Evolutionary conservation across 2,329 filamentous ascomycete species (phyloP), one percentile per base, ranked within the genome.

Genomic region (Aspergillus versicolor): DNA sequence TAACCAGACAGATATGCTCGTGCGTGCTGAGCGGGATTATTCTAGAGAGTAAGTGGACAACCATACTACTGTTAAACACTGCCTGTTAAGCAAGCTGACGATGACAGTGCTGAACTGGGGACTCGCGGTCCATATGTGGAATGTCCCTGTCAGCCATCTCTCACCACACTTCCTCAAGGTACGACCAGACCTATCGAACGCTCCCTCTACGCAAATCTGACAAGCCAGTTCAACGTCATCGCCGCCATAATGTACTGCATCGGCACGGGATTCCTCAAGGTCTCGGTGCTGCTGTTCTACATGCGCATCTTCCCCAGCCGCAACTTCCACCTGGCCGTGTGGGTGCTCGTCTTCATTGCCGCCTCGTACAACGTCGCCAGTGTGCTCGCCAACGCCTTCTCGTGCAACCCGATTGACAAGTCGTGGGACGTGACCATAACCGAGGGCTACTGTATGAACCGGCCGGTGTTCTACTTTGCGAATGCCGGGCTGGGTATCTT

Each of bases 251-350:
- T 71, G 22, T 72, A 72, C 57, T 66, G 66, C 44, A 62, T 63
- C 17, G 67, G 62, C 5, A 68, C 67, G 12, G 70, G 67, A 5
- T 67, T 70, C 49, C 64, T 66, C 24, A 72, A 72, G 49, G 58
- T 69, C 37, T 70, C 70, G 8, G 68, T 73, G 22, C 64, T 73
- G 13, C 30, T 71, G 7, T 67, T 66, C 41, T 70, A 69, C 50
- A 57, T 63, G 15, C 66, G 65, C 48, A 68, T 73, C 44, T 70
- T 70, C 50, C 69, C 69, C 4, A 65, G 63, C 17, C 59, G 60
- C 8, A 62, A 59, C 32, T 67, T 71, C 48, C 65, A 66, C 24
- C 38, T 61, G 5, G 62, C 60, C 8, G 64, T 67, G 21, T 67
- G 65, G 65, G 13, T 51, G 3, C 58, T 67, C 17, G 60, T 66